Percentiles rank a stretch among this genome's conserved stretches.
These are phyloP conservation scores for Globisporangium nagaii DNA, from an alignment of 352 stramenopile species.

Conservation along the genomic window DNA sequence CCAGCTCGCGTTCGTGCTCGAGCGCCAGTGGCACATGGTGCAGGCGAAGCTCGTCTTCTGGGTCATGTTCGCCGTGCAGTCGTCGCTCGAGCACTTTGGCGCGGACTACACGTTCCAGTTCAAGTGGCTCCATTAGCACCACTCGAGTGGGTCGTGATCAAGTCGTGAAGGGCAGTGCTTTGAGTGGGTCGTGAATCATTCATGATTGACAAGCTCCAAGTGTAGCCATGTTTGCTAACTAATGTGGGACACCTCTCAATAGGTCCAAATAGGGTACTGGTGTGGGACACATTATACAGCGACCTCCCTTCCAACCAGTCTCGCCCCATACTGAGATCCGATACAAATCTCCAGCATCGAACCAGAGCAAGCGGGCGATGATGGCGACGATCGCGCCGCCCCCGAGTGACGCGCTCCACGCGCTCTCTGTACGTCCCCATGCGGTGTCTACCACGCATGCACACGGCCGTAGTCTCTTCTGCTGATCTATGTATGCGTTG, in stretches of 20 bases:
- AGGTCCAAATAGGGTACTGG: too few species aligned
- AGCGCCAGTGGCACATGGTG: slow-evolving; percentile 20
- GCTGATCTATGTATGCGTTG: not conserved
- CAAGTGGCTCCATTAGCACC: not conserved
- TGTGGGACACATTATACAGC: too few species aligned
- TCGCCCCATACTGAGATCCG: too few species aligned
- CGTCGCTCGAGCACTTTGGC: slow-evolving; percentile 23
- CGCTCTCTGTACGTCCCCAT: not conserved
- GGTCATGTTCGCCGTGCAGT: slow-evolving; percentile 32
- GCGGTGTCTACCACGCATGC: too few species aligned
- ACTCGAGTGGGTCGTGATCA: not conserved
- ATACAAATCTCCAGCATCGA: not conserved
- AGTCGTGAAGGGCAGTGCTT: too few species aligned
- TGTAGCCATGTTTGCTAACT: too few species aligned
- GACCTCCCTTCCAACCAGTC: too few species aligned
- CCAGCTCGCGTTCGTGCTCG: slow-evolving; percentile 38
- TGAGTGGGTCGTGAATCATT: too few species aligned
- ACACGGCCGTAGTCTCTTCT: not conserved
- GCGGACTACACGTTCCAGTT: not conserved
- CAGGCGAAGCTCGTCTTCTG: slow-evolving; percentile 35
- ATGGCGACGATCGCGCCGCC: slow-evolving; percentile 7
- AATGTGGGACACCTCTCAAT: too few species aligned
- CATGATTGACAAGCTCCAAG: too few species aligned
- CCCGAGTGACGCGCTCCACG: not conserved
- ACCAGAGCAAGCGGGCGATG: not conserved